Conservation (phyloP, 2,329 filamentous ascomycete species). For the Nectriaceae sp. region DNA sequence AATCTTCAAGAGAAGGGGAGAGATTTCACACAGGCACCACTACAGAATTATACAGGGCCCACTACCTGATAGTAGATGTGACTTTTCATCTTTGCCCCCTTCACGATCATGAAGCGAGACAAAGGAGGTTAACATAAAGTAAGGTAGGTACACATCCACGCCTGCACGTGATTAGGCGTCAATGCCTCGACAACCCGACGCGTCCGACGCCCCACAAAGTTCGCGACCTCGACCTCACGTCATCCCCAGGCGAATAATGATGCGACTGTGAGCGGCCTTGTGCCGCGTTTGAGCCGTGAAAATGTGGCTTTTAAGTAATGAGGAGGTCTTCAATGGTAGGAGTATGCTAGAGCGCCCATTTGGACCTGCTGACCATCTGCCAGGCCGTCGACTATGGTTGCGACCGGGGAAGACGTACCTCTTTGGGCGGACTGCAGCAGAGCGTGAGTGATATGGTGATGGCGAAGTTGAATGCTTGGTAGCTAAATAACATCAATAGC, state of each 20-base stretch:
- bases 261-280: conserved; percentile 20
- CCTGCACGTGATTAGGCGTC: conserved; percentile 32
- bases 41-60: too few species aligned
- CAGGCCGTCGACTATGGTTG: conserved; percentile 70
- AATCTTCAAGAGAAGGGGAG: neutral
- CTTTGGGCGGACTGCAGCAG: conserved; percentile 75
- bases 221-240: conserved; percentile 29
- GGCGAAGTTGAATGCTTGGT: neutral
- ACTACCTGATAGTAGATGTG: too few species aligned
- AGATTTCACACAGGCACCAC: neutral
- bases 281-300: conserved; percentile 16
- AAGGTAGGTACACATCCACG: too few species aligned
- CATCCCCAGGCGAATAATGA: conserved; percentile 14
- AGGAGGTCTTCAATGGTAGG: conserved; percentile 52
- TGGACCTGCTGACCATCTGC: conserved; percentile 3
- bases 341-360: too few species aligned
- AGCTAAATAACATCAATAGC: conserved; percentile 42
- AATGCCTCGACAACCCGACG: conserved; percentile 10
- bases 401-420: conserved; percentile 83
- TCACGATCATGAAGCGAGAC: neutral
- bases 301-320: conserved; percentile 69
- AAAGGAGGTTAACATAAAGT: too few species aligned
- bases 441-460: conserved; percentile 47
- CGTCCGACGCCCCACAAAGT: conserved; percentile 22
- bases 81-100: too few species aligned